Percentiles rank a stretch among this genome's conserved stretches.
phyloP scores from a whole-genome alignment of 2,329 filamentous ascomycete species.

The Ophiostoma novo-ulmi region DNA sequence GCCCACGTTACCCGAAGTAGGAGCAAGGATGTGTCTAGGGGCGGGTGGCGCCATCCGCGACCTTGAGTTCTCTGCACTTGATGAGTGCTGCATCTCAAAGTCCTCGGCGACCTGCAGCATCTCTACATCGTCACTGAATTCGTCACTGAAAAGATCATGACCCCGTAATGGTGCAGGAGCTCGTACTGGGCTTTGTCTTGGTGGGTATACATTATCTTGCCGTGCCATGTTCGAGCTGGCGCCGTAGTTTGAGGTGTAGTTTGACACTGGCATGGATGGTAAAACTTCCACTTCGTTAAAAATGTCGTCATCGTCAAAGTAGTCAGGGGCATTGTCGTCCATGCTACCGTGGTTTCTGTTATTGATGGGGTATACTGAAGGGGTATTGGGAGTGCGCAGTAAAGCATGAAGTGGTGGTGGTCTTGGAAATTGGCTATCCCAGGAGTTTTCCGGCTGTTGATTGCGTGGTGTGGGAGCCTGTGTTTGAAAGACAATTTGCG shows the following conservation, averaged over 20 bases:
- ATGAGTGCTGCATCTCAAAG: constrained; percentile 40
- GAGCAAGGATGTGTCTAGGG: constrained; percentile 39
- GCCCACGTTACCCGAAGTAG: constrained; percentile 46
- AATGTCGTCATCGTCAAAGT: constrained; percentile 29
- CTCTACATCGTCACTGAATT: constrained; percentile 36
- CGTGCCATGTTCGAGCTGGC: background rate
- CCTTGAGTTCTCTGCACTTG: constrained; percentile 30
- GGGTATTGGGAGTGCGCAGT: background rate
- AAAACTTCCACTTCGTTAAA: constrained; percentile 21
- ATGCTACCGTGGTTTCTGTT: background rate
- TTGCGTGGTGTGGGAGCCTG: constrained; percentile 35
- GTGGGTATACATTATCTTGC: background rate
- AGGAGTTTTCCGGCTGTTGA: background rate
- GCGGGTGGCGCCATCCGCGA: constrained; percentile 25
- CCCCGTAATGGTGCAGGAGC: background rate
- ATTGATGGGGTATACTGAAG: background rate
- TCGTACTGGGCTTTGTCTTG: background rate
- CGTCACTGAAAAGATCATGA: constrained; percentile 30
- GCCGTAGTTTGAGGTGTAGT: constrained; percentile 1
- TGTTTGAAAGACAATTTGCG: constrained; percentile 50
- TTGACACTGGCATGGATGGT: constrained; percentile 14
- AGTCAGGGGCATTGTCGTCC: constrained; percentile 23
- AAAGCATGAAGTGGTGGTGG: background rate
- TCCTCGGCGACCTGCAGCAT: constrained; percentile 50
- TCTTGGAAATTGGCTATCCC: constrained; percentile 6